Base-by-base conservation (phyloP, 2,329 filamentous ascomycete species). In the Aspergillus uvarum region DNA sequence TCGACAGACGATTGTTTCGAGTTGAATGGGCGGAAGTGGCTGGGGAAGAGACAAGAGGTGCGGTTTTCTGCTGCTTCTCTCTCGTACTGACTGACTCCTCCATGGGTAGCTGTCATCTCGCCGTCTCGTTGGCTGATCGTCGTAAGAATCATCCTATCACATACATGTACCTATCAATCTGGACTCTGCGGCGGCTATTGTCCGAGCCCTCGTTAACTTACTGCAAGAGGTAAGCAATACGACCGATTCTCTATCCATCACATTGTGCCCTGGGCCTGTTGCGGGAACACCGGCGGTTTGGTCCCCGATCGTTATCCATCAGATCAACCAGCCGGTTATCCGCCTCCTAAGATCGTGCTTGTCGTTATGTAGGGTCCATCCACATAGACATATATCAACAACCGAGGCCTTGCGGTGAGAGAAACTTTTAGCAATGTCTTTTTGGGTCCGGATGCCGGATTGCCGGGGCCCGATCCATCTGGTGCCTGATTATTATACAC, bases 81-180 rank as follows among this genome's bases (percentile, higher is more conserved):
- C 32, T 12, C 3, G 26, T 29, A 29, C 26, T 29, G 22, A 2
- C 22, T 22, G 22, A 22, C 22, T 22, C 22, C 31, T 32, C 11
- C 31, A 12, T 32, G 12, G 14, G 38, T n/a, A 44, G 16, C 12
- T 14, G 21, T 11, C n/a, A 48, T 22, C 42, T 22, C 29, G 47
- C 38, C 52, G 50, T 16, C 49, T 56, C 38, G 59, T 56, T 63
- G 55, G 61, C 61, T 59, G 61, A 61, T 52, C 57, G 19, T 38
- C 51, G 47, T 51, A 49, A 56, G 42, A 48, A 35, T 31, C 54
- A 56, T 48, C 47, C 49, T 21, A 26, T 32, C 48, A 29, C 26
- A 29, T 29, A 29, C 8, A 29, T 29, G 26, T 29, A 10, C 26
- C 26, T 29, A 29, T 51, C 51, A 38, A 42, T 16, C 52, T 52